Percentiles rank a stretch among this genome's conserved stretches.
phyloP scores from a whole-genome alignment of 2,329 filamentous ascomycete genomes.

The Ascochyta lentis region DNA sequence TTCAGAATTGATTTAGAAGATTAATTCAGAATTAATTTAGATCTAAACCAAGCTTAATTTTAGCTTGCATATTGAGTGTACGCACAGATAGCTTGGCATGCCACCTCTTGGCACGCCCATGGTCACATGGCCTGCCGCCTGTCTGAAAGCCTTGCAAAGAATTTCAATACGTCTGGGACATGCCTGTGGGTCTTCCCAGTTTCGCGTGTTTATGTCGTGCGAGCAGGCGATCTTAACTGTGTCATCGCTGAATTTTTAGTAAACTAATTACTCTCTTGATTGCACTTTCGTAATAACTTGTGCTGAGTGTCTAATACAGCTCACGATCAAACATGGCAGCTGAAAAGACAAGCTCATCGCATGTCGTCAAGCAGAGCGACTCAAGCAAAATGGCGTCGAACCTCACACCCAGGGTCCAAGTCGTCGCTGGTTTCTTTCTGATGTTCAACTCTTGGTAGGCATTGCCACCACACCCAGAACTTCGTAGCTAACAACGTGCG shows the following conservation, averaged over 20 bases:
- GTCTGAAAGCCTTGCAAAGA: slow-evolving; percentile 2
- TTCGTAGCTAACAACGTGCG: neutral
- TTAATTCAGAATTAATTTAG: no score
- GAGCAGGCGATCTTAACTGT: neutral
- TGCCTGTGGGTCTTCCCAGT: neutral
- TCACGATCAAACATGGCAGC: neutral
- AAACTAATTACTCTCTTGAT: neutral
- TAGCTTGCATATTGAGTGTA: no score
- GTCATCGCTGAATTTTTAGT: neutral
- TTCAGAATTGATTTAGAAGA: no score
- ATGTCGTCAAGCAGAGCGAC: neutral
- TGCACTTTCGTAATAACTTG: neutral
- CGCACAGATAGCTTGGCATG: no score
- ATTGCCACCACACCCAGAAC: neutral
- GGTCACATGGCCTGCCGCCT: no score
- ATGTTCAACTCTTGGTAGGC: slow-evolving; percentile 26
- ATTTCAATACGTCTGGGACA: neutral
- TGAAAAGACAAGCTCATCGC: neutral
- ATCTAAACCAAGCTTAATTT: no score
- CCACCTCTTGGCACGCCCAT: no score
- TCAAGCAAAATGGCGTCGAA: neutral
- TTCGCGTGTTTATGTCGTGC: neutral
- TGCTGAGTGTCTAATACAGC: neutral
- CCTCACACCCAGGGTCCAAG: slow-evolving; percentile 14
- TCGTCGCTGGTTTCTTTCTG: slow-evolving; percentile 19